Percentiles rank a stretch among this genome's conserved stretches.
Evolutionary conservation across 768 basidiomycete species (phyloP).

Genomic region (Goffeauzyma gilvescens): DNA sequence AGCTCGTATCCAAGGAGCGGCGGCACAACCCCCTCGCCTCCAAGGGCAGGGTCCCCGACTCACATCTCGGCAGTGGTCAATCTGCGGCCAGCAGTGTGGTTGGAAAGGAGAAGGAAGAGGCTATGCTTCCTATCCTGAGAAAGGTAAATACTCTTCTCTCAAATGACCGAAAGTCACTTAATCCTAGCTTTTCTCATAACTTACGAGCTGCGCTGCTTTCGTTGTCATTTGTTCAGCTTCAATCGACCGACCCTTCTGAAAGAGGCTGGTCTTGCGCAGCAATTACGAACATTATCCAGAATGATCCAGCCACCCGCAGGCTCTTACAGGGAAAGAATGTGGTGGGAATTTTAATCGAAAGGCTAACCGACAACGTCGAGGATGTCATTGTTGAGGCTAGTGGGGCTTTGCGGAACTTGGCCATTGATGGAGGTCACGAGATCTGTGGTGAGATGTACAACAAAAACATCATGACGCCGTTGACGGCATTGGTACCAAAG

Average conservation of each 20-base stretch:
- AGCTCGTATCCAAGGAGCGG: slow-evolving; percentile 56
- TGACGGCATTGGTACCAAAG: slow-evolving; percentile 60
- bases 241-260: slow-evolving; percentile 45
- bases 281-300: slow-evolving; percentile 85
- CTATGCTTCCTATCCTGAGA: slow-evolving; percentile 69
- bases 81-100: slow-evolving; percentile 31
- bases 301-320: slow-evolving; percentile 77
- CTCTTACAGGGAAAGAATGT: slow-evolving; percentile 79
- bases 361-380: slow-evolving; percentile 74
- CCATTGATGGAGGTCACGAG: slow-evolving; percentile 86
- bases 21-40: slow-evolving; percentile 80
- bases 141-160: slow-evolving; percentile 35
- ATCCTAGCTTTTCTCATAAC: slow-evolving; percentile 34
- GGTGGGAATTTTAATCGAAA: slow-evolving; percentile 63
- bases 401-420: slow-evolving; percentile 73
- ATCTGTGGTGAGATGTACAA: slow-evolving; percentile 96
- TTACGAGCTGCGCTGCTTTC: slow-evolving; percentile 36
- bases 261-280: slow-evolving; percentile 93
- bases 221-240: slow-evolving; percentile 16
- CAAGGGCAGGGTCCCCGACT: slow-evolving; percentile 85
- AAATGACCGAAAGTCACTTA: not conserved
- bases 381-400: slow-evolving; percentile 78
- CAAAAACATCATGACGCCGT: slow-evolving; percentile 66
- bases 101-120: slow-evolving; percentile 55
- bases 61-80: slow-evolving; percentile 68